Percentiles rank a stretch among this genome's conserved stretches.
Evolutionary conservation across 202 grass and related monocot species (phyloP).

Genomic region (Setaria viridis): DNA sequence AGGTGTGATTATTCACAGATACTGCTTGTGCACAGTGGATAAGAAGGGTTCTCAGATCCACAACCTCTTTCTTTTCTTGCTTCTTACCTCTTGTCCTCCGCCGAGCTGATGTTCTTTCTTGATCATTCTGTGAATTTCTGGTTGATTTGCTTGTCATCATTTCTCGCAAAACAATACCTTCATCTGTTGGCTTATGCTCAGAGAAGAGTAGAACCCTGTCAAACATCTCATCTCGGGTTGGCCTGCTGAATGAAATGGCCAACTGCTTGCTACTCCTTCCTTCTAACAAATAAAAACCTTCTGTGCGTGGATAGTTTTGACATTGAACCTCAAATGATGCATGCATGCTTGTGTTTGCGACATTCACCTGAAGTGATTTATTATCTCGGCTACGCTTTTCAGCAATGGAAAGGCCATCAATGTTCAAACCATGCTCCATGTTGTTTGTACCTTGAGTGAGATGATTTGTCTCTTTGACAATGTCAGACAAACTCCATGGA

Average conservation of each 20-base stretch:
- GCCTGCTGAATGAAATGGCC: conserved; percentile 44
- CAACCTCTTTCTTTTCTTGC: conserved; percentile 57
- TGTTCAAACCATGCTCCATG: conserved; percentile 36
- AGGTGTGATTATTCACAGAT: conserved; percentile 40
- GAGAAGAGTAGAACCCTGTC: conserved; percentile 57
- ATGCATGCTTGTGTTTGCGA: neutral
- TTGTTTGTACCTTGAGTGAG: conserved; percentile 17
- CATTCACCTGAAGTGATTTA: conserved; percentile 1
- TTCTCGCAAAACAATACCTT: conserved; percentile 32
- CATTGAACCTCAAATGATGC: neutral
- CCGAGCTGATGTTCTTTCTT: conserved; percentile 20
- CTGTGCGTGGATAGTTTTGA: neutral
- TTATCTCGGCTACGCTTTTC: conserved; percentile 7
- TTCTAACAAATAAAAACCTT: conserved; percentile 51
- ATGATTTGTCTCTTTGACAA: conserved; percentile 34
- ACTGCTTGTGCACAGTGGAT: conserved; percentile 66
- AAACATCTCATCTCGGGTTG: conserved; percentile 53
- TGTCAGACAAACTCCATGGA: conserved; percentile 43
- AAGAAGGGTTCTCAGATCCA: conserved; percentile 68
- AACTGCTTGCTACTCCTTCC: conserved; percentile 57
- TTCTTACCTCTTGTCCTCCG: conserved; percentile 12
- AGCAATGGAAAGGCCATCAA: conserved; percentile 34
- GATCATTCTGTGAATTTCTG: conserved; percentile 34
- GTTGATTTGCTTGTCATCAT: conserved; percentile 41
- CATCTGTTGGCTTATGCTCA: conserved; percentile 35